Conservation (phyloP, 2,329 filamentous ascomycete species). For the Akanthomyces muscarius region DNA sequence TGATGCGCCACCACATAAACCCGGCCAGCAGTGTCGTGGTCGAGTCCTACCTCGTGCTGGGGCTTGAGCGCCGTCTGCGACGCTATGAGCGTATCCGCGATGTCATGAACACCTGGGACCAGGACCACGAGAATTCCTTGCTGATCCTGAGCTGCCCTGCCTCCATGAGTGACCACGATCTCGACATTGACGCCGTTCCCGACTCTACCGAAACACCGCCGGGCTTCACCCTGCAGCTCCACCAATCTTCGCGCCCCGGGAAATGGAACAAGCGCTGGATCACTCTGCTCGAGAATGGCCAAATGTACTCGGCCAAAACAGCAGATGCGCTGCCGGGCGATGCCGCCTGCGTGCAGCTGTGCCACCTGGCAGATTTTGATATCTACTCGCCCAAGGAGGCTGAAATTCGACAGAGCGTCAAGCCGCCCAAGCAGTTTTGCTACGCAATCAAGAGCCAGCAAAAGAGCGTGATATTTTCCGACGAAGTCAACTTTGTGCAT, state of each 20-base stretch:
- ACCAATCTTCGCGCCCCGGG: conserved; percentile 75
- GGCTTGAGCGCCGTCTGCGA: conserved; percentile 76
- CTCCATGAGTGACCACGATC: conserved; percentile 52
- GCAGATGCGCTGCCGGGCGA: conserved; percentile 52
- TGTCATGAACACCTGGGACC: conserved; percentile 89
- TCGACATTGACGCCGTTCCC: conserved; percentile 64
- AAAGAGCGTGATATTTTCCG: conserved; percentile 77
- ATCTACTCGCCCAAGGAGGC: conserved; percentile 74
- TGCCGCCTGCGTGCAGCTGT: conserved; percentile 67
- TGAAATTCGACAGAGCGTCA: conserved; percentile 66
- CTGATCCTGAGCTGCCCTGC: conserved; percentile 59
- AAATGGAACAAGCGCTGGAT: conserved; percentile 88
- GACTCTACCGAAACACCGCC: conserved; percentile 54
- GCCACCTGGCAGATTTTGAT: conserved; percentile 88
- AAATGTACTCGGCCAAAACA: conserved; percentile 69
- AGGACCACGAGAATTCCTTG: conserved; percentile 71
- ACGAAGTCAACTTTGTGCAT: conserved; percentile 82
- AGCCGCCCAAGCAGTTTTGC: conserved; percentile 79
- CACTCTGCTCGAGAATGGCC: conserved; percentile 69
- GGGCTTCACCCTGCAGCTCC: conserved; percentile 66
- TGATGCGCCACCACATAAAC: conserved; percentile 61
- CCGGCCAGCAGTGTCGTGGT: conserved; percentile 65
- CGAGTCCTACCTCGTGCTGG: conserved; percentile 71
- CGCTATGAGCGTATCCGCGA: conserved; percentile 84
- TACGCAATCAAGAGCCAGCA: conserved; percentile 91